Evolutionary conservation across 805 yeast species (phyloP), one percentile per base, ranked within the genome.

Genomic region (Ogataea nonfermentans): DNA sequence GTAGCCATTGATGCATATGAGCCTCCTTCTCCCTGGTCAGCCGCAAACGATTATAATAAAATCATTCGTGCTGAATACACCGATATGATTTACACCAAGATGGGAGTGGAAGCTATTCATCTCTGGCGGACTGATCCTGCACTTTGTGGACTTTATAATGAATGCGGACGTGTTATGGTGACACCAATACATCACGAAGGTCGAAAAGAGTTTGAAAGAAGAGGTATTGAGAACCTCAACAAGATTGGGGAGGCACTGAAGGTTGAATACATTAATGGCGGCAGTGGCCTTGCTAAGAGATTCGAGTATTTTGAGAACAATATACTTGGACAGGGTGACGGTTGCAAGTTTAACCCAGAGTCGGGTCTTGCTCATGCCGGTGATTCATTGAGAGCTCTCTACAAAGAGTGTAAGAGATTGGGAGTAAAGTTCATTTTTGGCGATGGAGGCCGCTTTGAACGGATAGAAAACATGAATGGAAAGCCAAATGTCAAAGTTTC

Each of bases 21-120:
- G 64, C 67, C 68, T 4, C 51, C 89, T 4, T 80, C 87, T 0
- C 73, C 81, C 2, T 82, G 86, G 87, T 88, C 89, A 0, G 90
- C 89, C 12, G 90, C 89, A 0, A 87, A 82, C 56, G 82, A 70
- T 59, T 61, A 61, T 37, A 74, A 74, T 48, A 73, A 74, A 49
- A 73, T 74, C 33, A 63, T 74, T 11, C 57, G 78, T 34, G 60
- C 71, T 0, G 79, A 73, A 46, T 74, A 74, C 44, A 53, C 65
- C 4, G 74, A 72, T 38, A 29, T 56, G 22, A 51, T 61, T n/a
- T 73, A 73, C 41, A 55, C 76, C 4, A 56, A 57, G 32, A 43
- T 74, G 48, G 60, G 74, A 3, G 58, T 71, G 3, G 78, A 74
- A 47, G 77, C 79, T 2, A 50, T 70, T 29, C 39, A 53, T 8